Evolutionary conservation across 1,284 basidiomycete species (phyloP).

Genomic region (Melampsora medusae): DNA sequence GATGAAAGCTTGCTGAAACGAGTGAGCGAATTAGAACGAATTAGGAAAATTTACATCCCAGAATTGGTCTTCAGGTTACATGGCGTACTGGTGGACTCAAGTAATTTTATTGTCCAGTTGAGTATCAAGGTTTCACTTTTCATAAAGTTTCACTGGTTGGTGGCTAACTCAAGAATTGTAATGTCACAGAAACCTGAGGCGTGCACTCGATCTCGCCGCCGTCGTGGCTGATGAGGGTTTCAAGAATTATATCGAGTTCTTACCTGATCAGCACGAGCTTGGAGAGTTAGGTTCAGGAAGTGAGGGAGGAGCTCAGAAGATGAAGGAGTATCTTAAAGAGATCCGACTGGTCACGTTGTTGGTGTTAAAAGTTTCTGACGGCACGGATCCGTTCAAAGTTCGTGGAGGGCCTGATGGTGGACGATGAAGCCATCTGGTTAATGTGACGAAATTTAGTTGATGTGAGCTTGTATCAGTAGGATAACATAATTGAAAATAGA

Average conservation of each 20-base stretch:
- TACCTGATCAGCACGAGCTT: constrained; percentile 60
- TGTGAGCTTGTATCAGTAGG: no score
- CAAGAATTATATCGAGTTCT: constrained; percentile 82
- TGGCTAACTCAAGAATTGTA: no score
- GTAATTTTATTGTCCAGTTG: constrained; percentile 66
- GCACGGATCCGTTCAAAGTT: constrained; percentile 1
- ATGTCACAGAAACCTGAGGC: constrained; percentile 70
- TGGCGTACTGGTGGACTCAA: constrained; percentile 67
- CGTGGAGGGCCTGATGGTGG: background rate
- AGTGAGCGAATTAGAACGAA: constrained; percentile 70
- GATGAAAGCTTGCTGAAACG: constrained; percentile 59
- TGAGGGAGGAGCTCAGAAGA: constrained; percentile 6
- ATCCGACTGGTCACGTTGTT: constrained; percentile 20
- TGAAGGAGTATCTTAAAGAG: constrained; percentile 39
- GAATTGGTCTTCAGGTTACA: constrained; percentile 86
- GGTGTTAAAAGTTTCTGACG: constrained; percentile 27
- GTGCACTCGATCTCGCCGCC: constrained; percentile 72
- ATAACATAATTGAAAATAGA: no score
- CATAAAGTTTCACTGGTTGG: background rate
- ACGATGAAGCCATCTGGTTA: no score
- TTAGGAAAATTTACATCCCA: constrained; percentile 84
- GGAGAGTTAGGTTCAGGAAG: constrained; percentile 47
- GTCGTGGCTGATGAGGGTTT: constrained; percentile 84
- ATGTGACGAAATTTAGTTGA: no score
- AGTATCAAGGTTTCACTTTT: background rate